Evolutionary conservation across 176 grass and related monocot species (phyloP).

Genomic region (Bonia amplexicaulis): DNA sequence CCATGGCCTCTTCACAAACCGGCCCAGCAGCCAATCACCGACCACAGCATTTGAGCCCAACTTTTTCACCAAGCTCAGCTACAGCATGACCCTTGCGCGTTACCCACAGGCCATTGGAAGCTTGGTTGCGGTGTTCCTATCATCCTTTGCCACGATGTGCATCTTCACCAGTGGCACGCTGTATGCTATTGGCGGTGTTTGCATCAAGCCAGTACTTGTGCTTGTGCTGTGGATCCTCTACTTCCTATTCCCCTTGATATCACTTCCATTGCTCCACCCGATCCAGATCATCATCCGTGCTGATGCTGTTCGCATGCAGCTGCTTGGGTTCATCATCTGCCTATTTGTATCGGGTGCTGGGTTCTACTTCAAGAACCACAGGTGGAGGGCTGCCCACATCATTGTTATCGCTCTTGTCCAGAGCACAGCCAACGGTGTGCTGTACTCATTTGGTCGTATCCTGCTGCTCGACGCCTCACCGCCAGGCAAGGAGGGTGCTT

Average conservation of each 20-base stretch:
- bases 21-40: slow-evolving; percentile 48
- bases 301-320: slow-evolving; percentile 81
- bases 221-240: slow-evolving; percentile 77
- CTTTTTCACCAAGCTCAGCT: slow-evolving; percentile 46
- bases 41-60: slow-evolving; percentile 46
- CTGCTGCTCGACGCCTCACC: slow-evolving; percentile 72
- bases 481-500: slow-evolving; percentile 80
- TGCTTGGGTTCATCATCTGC: slow-evolving; percentile 79
- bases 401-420: slow-evolving; percentile 64
- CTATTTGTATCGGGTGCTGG: slow-evolving; percentile 72
- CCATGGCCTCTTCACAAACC: slow-evolving; percentile 81
- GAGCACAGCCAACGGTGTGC: slow-evolving; percentile 65
- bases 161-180: slow-evolving; percentile 74
- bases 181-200: slow-evolving; percentile 73
- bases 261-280: slow-evolving; percentile 62
- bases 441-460: slow-evolving; percentile 63
- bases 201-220: slow-evolving; percentile 71
- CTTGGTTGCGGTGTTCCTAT: slow-evolving; percentile 64
- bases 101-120: slow-evolving; percentile 83
- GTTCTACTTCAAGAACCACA: slow-evolving; percentile 73
- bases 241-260: slow-evolving; percentile 69
- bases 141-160: slow-evolving; percentile 85
- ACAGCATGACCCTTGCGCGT: slow-evolving; percentile 45
- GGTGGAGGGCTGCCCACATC: slow-evolving; percentile 66
- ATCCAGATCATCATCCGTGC: slow-evolving; percentile 74